Conservation (phyloP, 2,329 filamentous ascomycete genomes). For the Fusarium pseudograminearum region DNA sequence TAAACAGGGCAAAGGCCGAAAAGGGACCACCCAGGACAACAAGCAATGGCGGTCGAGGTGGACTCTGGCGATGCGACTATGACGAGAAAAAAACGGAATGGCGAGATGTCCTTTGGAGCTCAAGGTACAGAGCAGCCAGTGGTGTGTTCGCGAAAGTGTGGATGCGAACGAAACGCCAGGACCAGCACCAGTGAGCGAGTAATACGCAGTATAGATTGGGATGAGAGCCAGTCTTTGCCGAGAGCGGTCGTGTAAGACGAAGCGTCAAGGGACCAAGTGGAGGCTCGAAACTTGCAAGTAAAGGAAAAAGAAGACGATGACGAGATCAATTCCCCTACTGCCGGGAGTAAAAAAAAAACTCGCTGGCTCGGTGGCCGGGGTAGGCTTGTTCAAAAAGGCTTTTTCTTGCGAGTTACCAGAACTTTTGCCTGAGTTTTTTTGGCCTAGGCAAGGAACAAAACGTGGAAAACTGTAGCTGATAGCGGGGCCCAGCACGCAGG, state of each 20-base stretch:
- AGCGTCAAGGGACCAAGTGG: slow-evolving; percentile 35
- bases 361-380: slow-evolving; percentile 42
- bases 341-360: slow-evolving; percentile 29
- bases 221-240: slow-evolving; percentile 44
- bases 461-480: slow-evolving; percentile 40
- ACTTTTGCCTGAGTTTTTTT: slow-evolving; percentile 30
- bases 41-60: slow-evolving; percentile 45
- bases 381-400: slow-evolving; percentile 42
- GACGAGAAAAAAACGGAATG: slow-evolving; percentile 52
- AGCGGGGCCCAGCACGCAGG: slow-evolving; percentile 47
- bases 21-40: slow-evolving; percentile 37
- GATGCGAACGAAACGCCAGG: slow-evolving; percentile 40
- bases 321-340: slow-evolving; percentile 48
- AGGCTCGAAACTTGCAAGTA: slow-evolving; percentile 31
- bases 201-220: slow-evolving; percentile 28
- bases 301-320: slow-evolving; percentile 44
- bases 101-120: slow-evolving; percentile 38
- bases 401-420: slow-evolving; percentile 35
- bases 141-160: slow-evolving; percentile 45
- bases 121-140: slow-evolving; percentile 38
- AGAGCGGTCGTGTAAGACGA: slow-evolving; percentile 48
- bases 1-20: slow-evolving; percentile 44
- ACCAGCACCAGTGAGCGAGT: slow-evolving; percentile 30
- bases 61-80: slow-evolving; percentile 47
- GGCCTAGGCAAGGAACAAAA: slow-evolving; percentile 33